A percentile compares a stretch with the other conserved stretches of the same genome.
phyloP scores from a whole-genome alignment of 1,139 yeast species.

The Hansenula lynferdii region DNA sequence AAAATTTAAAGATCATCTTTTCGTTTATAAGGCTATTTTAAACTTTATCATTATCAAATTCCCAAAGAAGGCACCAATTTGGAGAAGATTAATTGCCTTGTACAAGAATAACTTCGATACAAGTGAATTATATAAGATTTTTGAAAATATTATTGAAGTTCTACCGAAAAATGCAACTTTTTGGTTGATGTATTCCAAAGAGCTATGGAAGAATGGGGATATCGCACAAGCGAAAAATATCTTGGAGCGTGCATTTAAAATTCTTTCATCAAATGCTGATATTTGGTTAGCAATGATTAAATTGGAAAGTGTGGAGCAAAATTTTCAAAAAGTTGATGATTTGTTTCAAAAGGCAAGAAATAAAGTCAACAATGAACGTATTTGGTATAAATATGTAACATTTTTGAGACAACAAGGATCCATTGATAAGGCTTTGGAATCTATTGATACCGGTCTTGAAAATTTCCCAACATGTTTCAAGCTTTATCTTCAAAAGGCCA shows the following conservation, averaged over 20 bases:
- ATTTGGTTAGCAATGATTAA: conserved; percentile 72
- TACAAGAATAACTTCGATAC: conserved; percentile 34
- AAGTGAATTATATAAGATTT: conserved; percentile 39
- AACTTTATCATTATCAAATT: conserved; percentile 39
- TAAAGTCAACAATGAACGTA: conserved; percentile 35
- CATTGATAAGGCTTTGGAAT: conserved; percentile 32
- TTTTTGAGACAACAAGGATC: conserved; percentile 39
- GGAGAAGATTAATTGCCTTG: conserved; percentile 50
- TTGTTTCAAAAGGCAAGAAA: conserved; percentile 39
- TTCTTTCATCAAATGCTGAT: conserved; percentile 42
- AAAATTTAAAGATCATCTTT: conserved; percentile 27
- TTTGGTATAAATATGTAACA: conserved; percentile 63
- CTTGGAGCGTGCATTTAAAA: conserved; percentile 41
- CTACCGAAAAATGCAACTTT: conserved; percentile 49
- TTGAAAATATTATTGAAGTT: conserved; percentile 40
- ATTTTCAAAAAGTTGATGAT: conserved; percentile 36
- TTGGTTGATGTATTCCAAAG: conserved; percentile 70
- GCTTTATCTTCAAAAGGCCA: conserved; percentile 56
- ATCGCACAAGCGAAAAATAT: conserved; percentile 48
- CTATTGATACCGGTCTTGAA: conserved; percentile 41
- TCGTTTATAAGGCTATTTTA: conserved; percentile 36
- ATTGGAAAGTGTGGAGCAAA: conserved; percentile 43
- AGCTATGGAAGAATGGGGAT: conserved; percentile 51
- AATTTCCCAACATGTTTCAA: conserved; percentile 43
- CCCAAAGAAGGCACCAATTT: conserved; percentile 46